A percentile compares a stretch with the other conserved stretches of the same genome.
These are phyloP conservation scores for Aureobasidium musti DNA, from an alignment of 2,329 filamentous ascomycete genomes.

Conservation along the genomic window DNA sequence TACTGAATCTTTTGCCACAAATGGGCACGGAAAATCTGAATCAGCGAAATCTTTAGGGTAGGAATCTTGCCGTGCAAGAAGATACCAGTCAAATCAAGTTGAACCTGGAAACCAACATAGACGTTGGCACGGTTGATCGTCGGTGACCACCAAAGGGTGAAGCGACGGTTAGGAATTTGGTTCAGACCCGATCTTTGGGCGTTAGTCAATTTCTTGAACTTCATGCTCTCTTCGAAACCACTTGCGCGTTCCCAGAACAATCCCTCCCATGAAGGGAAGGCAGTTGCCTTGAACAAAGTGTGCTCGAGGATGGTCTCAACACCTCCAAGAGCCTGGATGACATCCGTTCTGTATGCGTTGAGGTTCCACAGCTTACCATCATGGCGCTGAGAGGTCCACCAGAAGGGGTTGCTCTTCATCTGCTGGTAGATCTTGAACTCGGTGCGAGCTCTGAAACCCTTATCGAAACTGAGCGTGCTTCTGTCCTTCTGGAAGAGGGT, in stretches of 20 bases:
- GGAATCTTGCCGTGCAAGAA: conserved; percentile 99
- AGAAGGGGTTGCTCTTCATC: conserved; percentile 99
- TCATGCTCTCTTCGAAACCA: conserved; percentile 63
- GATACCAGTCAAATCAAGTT: conserved; percentile 95
- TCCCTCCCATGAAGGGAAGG: conserved; percentile 96
- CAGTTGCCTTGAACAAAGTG: conserved; percentile 88
- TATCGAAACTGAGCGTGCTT: conserved; percentile 96
- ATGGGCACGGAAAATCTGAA: conserved; percentile 99
- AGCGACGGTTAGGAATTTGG: conserved; percentile 97
- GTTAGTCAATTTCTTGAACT: conserved; percentile 99
- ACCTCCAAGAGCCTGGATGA: conserved; percentile 93
- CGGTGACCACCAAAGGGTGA: conserved; percentile 93
- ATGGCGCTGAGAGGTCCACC: conserved; percentile 97
- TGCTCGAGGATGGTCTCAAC: conserved; percentile 98
- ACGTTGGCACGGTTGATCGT: conserved; percentile 91
- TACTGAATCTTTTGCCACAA: conserved; percentile 98
- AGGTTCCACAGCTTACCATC: conserved; percentile 98
- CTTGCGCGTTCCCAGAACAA: conserved; percentile 69
- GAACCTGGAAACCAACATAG: conserved; percentile 98
- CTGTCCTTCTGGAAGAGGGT: conserved; percentile 98
- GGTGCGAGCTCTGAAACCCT: conserved; percentile 90
- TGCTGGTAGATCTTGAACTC: conserved; percentile 99
- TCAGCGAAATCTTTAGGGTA: conserved; percentile 94
- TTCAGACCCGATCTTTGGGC: conserved; percentile 95
- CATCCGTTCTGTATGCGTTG: conserved; percentile 93